Base-by-base conservation (phyloP, 805 yeast genomes). In the Wickerhamomyces canadensis region DNA sequence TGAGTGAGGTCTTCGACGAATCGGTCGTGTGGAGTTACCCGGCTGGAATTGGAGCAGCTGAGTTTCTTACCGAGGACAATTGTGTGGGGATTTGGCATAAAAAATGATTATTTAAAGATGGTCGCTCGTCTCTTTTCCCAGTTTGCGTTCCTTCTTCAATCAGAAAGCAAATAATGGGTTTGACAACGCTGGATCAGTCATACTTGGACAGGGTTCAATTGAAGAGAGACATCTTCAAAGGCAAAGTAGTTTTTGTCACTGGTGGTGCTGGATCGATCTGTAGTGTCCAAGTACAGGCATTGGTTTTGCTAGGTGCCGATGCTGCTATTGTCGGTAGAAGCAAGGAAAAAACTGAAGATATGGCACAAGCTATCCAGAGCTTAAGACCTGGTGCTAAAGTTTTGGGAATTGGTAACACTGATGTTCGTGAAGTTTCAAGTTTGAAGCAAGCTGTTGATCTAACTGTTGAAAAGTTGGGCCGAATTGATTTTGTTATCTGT, bases 241-340 rank as follows among this genome's bases (percentile, higher is more conserved):
- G 84, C 12, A 88, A 88, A 58, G 96, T 86, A 3, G 93, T 78
- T 5, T 84, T 89, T 48, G 85, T 87, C 36, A 91, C 98, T 1
- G 98, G 98, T 6, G 97, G 97, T 12, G 93, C 97, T 2, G 97
- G 97, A 11, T 78, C 95, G n/a, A 89, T 91, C 38, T 89, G 97
- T 60, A 68, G 93, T 33, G 91, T 84, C 6, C 97, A 89, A 59
- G 76, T 84, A 0, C 95, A 85, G 57, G 95, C 95, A 0, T 46
- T 91, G 62, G 82, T 87, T 3, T 62, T 76, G 14, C 64, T 91
- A 10, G 98, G 98, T 5, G 93, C 96, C 37, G 69, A 85, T 52
- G 95, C 94, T 13, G 84, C 84, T 5, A 82, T 91, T 31, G 59
- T 91, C 21, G 96, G 98, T 3, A 74, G 97, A 54, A 80, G 81